Conservation (phyloP, 805 yeast species). For the Candida ortonii region DNA sequence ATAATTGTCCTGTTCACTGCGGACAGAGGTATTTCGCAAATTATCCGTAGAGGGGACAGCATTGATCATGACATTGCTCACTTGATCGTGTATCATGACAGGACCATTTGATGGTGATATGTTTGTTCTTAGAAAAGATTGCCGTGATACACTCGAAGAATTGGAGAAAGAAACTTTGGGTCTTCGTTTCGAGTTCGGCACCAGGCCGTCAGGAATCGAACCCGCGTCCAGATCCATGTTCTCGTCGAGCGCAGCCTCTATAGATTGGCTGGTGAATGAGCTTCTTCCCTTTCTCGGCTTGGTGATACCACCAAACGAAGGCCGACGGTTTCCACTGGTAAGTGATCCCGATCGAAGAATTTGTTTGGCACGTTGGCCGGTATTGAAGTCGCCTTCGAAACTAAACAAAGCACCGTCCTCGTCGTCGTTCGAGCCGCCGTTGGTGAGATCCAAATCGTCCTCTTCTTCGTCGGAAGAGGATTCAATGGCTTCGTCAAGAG, state of each 20-base stretch:
- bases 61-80: conserved; percentile 25
- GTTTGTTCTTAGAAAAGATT: conserved; percentile 39
- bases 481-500: conserved; percentile 39
- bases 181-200: conserved; percentile 25
- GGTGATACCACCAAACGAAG: conserved; percentile 34
- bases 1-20: conserved; percentile 42
- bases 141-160: conserved; percentile 34
- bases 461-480: conserved; percentile 37
- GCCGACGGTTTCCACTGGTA: conserved; percentile 25
- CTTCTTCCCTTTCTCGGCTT: conserved; percentile 35
- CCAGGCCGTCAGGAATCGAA: conserved; percentile 26
- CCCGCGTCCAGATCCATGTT: conserved; percentile 22
- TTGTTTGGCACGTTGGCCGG: conserved; percentile 10
- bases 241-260: conserved; percentile 33
- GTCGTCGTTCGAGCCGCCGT: conserved; percentile 37
- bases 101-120: conserved; percentile 29
- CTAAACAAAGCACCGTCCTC: conserved; percentile 35
- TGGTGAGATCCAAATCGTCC: conserved; percentile 31
- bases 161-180: conserved; percentile 36
- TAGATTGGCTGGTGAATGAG: conserved; percentile 31
- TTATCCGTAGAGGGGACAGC: conserved; percentile 21
- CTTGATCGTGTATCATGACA: conserved; percentile 26
- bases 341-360: conserved; percentile 22
- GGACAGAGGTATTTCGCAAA: conserved; percentile 6
- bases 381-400: conserved; percentile 24